Base-by-base conservation (phyloP, 176 grass and related monocot genomes). In the Luzula sylvatica region DNA sequence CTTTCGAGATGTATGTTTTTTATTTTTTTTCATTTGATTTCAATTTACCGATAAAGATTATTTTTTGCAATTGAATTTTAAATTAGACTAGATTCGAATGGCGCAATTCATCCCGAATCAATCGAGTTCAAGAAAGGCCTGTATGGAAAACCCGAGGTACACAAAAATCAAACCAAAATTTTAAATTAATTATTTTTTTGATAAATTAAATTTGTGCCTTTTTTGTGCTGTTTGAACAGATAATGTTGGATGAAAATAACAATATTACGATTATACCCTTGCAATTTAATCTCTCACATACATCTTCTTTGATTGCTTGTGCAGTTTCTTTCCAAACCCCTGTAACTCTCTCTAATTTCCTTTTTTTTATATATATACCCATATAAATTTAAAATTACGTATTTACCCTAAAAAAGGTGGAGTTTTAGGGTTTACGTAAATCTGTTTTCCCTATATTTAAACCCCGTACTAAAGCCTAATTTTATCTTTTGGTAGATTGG, bases 131-230 rank as follows among this genome's bases (percentile, higher is more conserved):
- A 72, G 72, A 90, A 86, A 68, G 88, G 80, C 46, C 67, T 72
- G 74, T 82, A 82, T 77, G 92, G 92, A 21, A 98, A 98, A 57
- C 92, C 85, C 69, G 92, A 98, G 92, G 85, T 87, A 90, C 66
- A 49, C 0, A 53, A 64, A 55, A 14, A 61, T 19, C 43, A 46
- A 59, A 1, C 12, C 3, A 9, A 16, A n/a, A 27, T 4, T 53
- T 58, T 49, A 47, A 63, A 8, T 21, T 1, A 13, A 73, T 65
- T 67, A 47, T 14, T 69, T 76, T 11, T 14, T 52, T 56, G 67
- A 45, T 67, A n/a, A n/a, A n/a, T n/a, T n/a, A n/a, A n/a, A n/a
- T n/a, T 27, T 82, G 46, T 45, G 59, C 75, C 18, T 66, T 71
- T n/a, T n/a, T 61, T 35, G 2, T 23, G 65, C 53, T 42, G 9